Conservation (phyloP, 306 rosid genomes). For the Albizia julibrissin region DNA sequence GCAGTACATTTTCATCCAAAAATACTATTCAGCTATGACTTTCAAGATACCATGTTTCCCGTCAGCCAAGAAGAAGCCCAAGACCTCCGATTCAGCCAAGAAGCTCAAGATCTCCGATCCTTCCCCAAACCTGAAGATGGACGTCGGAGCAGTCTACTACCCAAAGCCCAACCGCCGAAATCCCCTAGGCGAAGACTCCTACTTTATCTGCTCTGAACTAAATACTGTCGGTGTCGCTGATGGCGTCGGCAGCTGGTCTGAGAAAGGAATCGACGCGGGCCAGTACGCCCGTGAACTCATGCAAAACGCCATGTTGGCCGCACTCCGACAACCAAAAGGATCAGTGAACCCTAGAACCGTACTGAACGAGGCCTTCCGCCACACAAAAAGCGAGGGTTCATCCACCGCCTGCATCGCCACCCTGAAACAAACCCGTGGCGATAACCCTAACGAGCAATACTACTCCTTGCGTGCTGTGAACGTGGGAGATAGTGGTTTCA, state of each 20-base stretch:
- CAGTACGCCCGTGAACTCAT: not conserved
- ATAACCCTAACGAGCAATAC: not conserved
- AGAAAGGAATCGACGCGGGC: not conserved
- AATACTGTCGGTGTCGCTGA: not conserved
- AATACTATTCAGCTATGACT: no score
- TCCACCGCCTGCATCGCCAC: conserved; percentile 8
- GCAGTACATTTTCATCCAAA: no score
- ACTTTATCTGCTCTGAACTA: not conserved
- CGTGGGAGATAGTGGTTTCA: conserved; percentile 4
- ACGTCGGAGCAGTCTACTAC: not conserved
- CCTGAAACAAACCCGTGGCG: not conserved
- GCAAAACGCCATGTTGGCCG: not conserved
- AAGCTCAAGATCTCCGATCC: no score
- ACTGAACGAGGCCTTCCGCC: not conserved
- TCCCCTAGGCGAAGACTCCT: not conserved
- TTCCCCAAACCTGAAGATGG: not conserved
- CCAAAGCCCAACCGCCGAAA: not conserved
- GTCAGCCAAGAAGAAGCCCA: no score
- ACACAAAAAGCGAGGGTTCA: not conserved
- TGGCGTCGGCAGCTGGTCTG: not conserved
- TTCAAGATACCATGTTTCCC: no score
- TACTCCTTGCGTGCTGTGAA: not conserved
- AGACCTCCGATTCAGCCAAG: no score
- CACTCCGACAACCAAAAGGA: not conserved
- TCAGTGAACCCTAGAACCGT: not conserved